Conservation (phyloP, 257 asterid species). For the Phtheirospermum japonicum region DNA sequence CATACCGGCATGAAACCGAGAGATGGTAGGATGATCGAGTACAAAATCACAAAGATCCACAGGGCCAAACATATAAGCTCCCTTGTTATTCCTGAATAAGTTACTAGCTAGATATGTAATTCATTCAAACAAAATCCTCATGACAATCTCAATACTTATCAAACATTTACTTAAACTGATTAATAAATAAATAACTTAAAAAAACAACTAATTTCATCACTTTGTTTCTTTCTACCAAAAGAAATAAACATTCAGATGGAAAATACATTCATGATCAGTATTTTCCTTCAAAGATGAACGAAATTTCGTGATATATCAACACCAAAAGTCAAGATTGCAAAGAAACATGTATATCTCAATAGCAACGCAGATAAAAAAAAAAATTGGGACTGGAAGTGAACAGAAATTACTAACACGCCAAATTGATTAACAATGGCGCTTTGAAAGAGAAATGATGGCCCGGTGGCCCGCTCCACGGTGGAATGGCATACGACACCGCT, state of each 20-base stretch:
- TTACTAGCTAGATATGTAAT: neutral
- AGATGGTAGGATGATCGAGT: constrained; percentile 96
- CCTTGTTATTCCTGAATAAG: constrained; percentile 70
- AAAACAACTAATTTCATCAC: constrained; percentile 8
- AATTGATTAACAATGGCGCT: constrained; percentile 53
- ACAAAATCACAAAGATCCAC: constrained; percentile 91
- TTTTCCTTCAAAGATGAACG: neutral
- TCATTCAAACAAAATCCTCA: constrained; percentile 4
- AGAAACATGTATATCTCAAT: neutral
- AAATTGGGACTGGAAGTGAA: neutral
- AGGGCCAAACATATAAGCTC: constrained; percentile 98
- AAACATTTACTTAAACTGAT: neutral
- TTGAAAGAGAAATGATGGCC: constrained; percentile 49
- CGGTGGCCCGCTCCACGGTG: constrained; percentile 63
- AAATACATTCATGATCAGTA: neutral
- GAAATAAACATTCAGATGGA: neutral
- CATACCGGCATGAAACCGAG: constrained; percentile 93
- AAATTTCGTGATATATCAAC: too few relatives aligned
- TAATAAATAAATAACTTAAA: neutral
- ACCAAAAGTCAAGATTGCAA: neutral
- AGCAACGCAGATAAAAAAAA: neutral
- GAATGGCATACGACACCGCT: constrained; percentile 54
- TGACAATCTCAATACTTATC: neutral
- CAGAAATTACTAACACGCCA: constrained; percentile 48
- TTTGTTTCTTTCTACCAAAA: neutral